Conservation (phyloP, 73 alveolate species). For the Stentor coeruleus region DNA sequence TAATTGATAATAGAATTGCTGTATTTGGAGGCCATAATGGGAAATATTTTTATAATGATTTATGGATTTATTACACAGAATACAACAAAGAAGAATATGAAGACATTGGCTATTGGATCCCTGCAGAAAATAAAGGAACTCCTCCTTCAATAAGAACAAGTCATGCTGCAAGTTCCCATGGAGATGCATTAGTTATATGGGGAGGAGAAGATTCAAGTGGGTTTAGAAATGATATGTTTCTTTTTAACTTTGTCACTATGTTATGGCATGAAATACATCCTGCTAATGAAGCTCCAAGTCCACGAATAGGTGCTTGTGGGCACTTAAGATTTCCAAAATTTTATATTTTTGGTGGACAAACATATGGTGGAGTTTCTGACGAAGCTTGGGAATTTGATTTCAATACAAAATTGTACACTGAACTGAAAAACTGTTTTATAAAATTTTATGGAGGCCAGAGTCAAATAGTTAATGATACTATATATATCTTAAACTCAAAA, state of each 20-base stretch:
- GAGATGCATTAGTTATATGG: neutral
- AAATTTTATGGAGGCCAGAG: too few relatives aligned
- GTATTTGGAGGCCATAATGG: constrained; percentile 5
- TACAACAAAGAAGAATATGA: neutral
- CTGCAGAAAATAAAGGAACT: neutral
- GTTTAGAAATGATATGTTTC: neutral
- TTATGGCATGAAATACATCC: neutral
- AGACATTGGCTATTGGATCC: too few relatives aligned
- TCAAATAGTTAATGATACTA: too few relatives aligned
- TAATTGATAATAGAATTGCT: neutral
- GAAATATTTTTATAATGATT: neutral
- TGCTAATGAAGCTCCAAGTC: neutral
- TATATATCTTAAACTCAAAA: too few relatives aligned
- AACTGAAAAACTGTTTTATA: too few relatives aligned
- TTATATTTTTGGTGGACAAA: neutral
- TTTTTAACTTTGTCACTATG: neutral
- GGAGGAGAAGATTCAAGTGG: constrained; percentile 22
- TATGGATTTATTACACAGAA: neutral
- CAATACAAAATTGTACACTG: too few relatives aligned
- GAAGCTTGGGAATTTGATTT: neutral
- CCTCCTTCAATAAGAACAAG: constrained; percentile 1
- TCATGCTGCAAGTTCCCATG: constrained; percentile 1
- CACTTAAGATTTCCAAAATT: too few relatives aligned
- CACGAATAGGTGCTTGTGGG: neutral
- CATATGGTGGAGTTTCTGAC: neutral